Percentiles rank a stretch among this genome's conserved stretches.
Conservation (phyloP, 331 rosid genomes). For the Spiraea crenata region DNA sequence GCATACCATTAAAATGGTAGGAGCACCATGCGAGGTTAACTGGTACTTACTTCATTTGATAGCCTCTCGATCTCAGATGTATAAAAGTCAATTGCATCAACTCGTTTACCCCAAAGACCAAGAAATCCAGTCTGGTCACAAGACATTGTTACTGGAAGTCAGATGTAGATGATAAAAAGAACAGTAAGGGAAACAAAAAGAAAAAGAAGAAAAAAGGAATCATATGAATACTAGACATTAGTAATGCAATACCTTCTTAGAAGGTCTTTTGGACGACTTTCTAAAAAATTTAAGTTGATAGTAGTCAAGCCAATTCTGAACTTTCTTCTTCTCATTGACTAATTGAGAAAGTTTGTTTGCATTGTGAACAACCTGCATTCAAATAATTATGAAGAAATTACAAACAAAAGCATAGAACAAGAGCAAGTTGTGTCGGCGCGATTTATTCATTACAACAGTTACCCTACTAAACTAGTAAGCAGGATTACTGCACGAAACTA, state of each 20-base stretch:
- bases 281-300: constrained; percentile 75
- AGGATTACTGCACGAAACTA: too few relatives aligned
- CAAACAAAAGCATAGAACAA: background rate
- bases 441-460: background rate
- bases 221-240: constrained; percentile 11
- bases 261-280: constrained; percentile 59
- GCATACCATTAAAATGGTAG: background rate
- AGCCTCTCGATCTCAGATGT: constrained; percentile 51
- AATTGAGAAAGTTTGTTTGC: constrained; percentile 76
- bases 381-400: constrained; percentile 17
- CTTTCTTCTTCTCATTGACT: constrained; percentile 71
- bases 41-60: constrained; percentile 58
- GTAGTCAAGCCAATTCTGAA: constrained; percentile 87
- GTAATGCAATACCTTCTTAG: constrained; percentile 53
- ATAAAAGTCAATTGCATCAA: constrained; percentile 76
- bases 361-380: constrained; percentile 73
- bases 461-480: background rate
- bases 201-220: constrained; percentile 1
- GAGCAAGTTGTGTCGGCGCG: background rate
- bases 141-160: constrained; percentile 17
- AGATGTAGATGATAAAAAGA: background rate
- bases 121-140: constrained; percentile 85
- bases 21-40: background rate
- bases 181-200: background rate
- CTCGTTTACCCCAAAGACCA: constrained; percentile 68